These are phyloP conservation scores for Chionographis japonica DNA, from an alignment of 106 monocot species.

Conservation along the genomic window DNA sequence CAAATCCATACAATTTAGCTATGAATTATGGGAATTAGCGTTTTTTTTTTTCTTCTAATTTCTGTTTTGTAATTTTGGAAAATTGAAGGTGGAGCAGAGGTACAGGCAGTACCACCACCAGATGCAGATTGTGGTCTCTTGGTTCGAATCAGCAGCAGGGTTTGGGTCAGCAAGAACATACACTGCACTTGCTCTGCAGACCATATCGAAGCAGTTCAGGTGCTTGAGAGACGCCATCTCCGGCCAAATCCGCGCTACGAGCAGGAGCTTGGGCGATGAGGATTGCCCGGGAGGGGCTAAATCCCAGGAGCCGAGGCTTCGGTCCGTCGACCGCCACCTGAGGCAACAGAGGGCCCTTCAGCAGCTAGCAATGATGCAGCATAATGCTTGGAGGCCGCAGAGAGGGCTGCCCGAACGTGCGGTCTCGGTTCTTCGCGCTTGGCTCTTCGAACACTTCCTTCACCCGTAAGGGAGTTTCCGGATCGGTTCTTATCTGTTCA, in stretches of 20 bases:
- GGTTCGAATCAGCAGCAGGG: conserved; percentile 15
- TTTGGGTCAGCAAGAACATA: conserved; percentile 8
- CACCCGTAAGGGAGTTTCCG: conserved; percentile 9
- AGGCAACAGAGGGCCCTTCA: conserved; percentile 26
- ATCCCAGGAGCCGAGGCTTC: conserved; percentile 7
- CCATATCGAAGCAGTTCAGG: conserved; percentile 19
- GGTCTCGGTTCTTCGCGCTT: conserved; percentile 19
- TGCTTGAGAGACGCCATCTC: conserved; percentile 17
- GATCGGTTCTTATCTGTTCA: background rate
- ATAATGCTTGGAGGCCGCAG: conserved; percentile 29
- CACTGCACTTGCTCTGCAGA: conserved; percentile 18
- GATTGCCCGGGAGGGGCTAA: background rate
- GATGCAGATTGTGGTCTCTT: conserved; percentile 16
- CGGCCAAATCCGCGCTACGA: conserved; percentile 5
- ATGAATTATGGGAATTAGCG: too few relatives aligned
- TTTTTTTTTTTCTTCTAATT: too few relatives aligned
- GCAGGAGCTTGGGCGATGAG: conserved; percentile 16
- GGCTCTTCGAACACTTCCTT: conserved; percentile 27
- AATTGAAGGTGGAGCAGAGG: conserved; percentile 19
- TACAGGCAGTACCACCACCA: conserved; percentile 19
- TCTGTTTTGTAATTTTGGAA: too few relatives aligned
- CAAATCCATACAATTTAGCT: background rate
- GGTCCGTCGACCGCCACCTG: conserved; percentile 20
- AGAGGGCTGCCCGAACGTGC: conserved; percentile 18
- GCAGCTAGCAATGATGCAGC: conserved; percentile 18